Conservation (phyloP, 768 basidiomycete genomes). For the Agaricus subrufescens region DNA sequence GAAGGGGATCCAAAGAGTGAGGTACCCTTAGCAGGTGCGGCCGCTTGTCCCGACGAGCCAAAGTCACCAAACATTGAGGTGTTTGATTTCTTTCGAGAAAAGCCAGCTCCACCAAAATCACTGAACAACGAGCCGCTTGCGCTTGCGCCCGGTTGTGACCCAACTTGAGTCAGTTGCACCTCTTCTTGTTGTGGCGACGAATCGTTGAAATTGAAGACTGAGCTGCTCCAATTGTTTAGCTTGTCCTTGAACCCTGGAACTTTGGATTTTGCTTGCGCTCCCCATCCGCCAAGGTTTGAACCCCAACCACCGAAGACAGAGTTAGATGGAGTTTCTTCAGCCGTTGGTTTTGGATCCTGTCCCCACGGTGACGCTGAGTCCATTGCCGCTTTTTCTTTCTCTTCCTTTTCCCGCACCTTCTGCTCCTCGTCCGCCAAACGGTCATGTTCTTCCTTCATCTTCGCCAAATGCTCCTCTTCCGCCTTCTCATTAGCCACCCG, state of each 20-base stretch:
- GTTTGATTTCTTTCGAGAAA: background rate
- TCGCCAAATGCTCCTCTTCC: constrained; percentile 2
- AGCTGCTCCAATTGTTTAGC: background rate
- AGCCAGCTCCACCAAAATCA: background rate
- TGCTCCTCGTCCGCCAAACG: constrained; percentile 8
- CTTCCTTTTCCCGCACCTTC: constrained; percentile 1
- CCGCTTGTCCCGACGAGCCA: background rate
- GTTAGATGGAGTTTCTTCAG: constrained; percentile 9
- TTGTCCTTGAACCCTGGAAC: background rate
- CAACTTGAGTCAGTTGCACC: background rate
- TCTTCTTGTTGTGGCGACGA: background rate
- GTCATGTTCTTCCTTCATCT: constrained; percentile 4
- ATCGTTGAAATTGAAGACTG: background rate
- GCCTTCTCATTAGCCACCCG: constrained; percentile 5
- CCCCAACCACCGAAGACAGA: constrained; percentile 8
- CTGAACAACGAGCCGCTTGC: background rate
- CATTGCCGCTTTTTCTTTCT: constrained; percentile 13
- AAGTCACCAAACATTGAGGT: background rate
- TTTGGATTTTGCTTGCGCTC: constrained; percentile 2
- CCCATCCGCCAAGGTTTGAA: background rate
- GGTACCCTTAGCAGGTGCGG: background rate
- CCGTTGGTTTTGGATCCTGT: constrained; percentile 6
- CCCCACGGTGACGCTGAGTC: constrained; percentile 15
- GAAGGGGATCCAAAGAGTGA: background rate
- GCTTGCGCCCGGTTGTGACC: background rate